Base-by-base conservation (phyloP, 495 filamentous ascomycete genomes). In the Pyronema domesticum region DNA sequence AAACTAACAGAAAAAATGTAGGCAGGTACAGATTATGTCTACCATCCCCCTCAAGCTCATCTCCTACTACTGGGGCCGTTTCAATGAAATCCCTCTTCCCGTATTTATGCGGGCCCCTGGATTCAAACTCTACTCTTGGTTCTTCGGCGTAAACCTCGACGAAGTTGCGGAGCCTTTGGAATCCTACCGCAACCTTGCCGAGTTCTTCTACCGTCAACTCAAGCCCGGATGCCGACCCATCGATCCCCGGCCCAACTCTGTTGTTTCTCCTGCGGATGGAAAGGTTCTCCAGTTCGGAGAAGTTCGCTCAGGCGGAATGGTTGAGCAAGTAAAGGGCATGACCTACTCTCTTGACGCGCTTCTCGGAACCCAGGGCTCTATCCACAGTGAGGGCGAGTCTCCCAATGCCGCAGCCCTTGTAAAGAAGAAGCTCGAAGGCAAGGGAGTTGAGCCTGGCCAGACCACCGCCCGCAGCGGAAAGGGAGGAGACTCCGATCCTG, bases 281-380 rank as follows among this genome's bases (percentile, higher is more conserved):
- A 79, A 81, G 48, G 74, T 99, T 30, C 73, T 99, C 13, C 91
- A 96, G 63, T 96, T 86, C 61, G 91, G 91, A 3, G 81, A 76
- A 58, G 94, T 99, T 54, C 82, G 91, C 58, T 76, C 83, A 48
- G 89, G 89, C 33, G 62, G 63, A 13, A 83, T 94, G 60, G 89
- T 99, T n/a, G 91, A 96, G 68, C 91, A 96, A 67, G 89, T 96
- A 39, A 99, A 99, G 68, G 91, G 91, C 45, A 89, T 96, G 75
- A 96, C 88, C 3, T 99, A 99, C 68, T 91, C 83, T 55, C 74
- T 99, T 46, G 91, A 96, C 65, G 87, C 89, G 0, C 74, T 99
- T 0, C 72, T 99, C 3, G 91, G 91, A 37, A 77, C 79, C 47
- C 76, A 70, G 53, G 69, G 69, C 15, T 72, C 74, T 11, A 58